These are phyloP conservation scores for Otatea glauca DNA, from an alignment of 176 grass and related monocot species.

Conservation along the genomic window DNA sequence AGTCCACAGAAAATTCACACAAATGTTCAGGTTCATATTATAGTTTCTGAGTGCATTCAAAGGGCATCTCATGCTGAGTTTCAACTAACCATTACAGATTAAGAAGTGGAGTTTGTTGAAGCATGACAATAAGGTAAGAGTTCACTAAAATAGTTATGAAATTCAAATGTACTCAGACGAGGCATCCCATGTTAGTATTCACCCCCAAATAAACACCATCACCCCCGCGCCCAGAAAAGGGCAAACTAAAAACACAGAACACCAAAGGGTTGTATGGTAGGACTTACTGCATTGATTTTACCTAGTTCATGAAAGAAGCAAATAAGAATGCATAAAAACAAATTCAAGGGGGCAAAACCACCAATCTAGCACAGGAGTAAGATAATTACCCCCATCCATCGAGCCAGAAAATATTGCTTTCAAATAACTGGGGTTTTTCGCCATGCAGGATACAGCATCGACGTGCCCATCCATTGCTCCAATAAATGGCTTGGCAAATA, in stretches of 20 bases:
- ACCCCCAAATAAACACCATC: no score
- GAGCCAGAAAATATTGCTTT: constrained; percentile 94
- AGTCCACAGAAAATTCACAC: not conserved
- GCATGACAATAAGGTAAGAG: not conserved
- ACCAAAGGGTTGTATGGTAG: no score
- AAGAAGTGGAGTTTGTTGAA: not conserved
- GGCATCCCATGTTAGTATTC: no score
- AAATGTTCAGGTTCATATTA: not conserved
- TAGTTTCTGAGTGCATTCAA: not conserved
- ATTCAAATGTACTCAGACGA: no score
- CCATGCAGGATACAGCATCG: constrained; percentile 88
- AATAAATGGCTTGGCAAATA: constrained; percentile 97
- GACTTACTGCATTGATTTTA: no score
- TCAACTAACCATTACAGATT: not conserved
- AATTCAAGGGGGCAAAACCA: not conserved
- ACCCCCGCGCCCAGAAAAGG: no score
- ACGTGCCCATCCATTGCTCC: constrained; percentile 98
- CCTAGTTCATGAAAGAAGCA: no score
- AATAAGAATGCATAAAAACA: not conserved
- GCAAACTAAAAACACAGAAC: no score
- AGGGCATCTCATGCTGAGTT: not conserved
- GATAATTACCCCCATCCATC: constrained; percentile 89
- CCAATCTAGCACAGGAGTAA: constrained; percentile 5
- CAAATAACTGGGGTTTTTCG: constrained; percentile 81
- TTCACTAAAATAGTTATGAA: no score